Conservation (phyloP, 1,139 yeast species). For the Oligophagozyma castellii region DNA sequence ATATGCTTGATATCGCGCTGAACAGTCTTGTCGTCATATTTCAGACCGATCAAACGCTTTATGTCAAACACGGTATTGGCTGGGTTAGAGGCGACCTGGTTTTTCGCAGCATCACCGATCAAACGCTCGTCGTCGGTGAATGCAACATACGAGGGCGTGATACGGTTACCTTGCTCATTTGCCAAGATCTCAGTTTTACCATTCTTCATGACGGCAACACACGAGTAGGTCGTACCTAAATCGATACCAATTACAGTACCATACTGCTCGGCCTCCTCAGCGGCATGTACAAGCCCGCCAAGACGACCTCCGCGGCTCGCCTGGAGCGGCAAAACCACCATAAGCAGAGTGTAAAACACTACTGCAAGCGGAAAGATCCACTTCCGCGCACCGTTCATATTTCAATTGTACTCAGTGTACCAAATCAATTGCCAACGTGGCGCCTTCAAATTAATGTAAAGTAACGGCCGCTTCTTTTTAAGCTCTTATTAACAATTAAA, state of each 20-base stretch:
- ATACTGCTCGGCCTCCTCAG: constrained; percentile 40
- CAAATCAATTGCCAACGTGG: too few relatives aligned
- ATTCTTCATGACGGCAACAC: constrained; percentile 88
- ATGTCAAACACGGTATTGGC: constrained; percentile 71
- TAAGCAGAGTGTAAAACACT: constrained; percentile 41
- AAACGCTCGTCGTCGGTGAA: constrained; percentile 76
- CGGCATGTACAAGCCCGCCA: constrained; percentile 10
- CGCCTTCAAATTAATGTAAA: too few relatives aligned
- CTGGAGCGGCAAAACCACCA: constrained; percentile 46
- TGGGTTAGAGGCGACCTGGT: constrained; percentile 79
- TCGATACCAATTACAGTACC: constrained; percentile 68
- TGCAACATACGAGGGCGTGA: constrained; percentile 84
- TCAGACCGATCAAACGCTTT: constrained; percentile 76
- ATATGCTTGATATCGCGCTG: constrained; percentile 74
- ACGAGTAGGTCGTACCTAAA: constrained; percentile 83
- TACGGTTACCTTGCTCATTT: constrained; percentile 92
- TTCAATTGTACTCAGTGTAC: too few relatives aligned
- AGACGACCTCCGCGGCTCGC: constrained; percentile 19
- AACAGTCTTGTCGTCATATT: constrained; percentile 59
- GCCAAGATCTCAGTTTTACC: constrained; percentile 89
- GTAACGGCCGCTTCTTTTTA: too few relatives aligned
- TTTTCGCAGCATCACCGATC: constrained; percentile 91
- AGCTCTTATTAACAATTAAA: too few relatives aligned
- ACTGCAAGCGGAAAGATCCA: constrained; percentile 40
- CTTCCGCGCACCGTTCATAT: constrained; percentile 22